Evolutionary conservation across 2,329 filamentous ascomycete species (phyloP).

Genomic region (Dactylellina drechsleri): DNA sequence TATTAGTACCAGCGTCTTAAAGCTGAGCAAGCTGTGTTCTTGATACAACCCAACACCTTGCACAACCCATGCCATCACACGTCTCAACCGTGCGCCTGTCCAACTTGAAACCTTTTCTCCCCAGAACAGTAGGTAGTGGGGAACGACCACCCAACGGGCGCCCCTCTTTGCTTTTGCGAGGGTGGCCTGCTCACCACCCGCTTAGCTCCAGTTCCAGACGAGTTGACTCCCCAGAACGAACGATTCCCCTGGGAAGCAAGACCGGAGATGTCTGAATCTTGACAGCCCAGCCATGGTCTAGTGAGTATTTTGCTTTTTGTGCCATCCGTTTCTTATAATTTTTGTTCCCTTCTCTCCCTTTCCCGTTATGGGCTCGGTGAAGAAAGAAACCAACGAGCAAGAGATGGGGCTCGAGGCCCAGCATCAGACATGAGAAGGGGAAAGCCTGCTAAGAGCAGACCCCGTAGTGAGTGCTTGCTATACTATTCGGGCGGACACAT

Average conservation of each 20-base stretch:
- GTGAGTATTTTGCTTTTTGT: conserved; percentile 41
- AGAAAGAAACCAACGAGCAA: conserved; percentile 16
- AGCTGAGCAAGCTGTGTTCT: too few relatives aligned
- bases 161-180: conserved; percentile 43
- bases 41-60: conserved; percentile 28
- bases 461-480: conserved; percentile 35
- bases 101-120: conserved; percentile 53
- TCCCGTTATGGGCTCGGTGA: conserved; percentile 34
- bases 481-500: conserved; percentile 43
- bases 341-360: conserved; percentile 23
- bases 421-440: conserved; percentile 49
- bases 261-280: conserved; percentile 35
- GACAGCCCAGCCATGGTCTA: conserved; percentile 33
- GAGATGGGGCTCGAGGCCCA: too few relatives aligned
- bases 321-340: conserved; percentile 7
- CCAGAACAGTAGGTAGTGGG: conserved; percentile 53
- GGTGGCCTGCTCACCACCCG: conserved; percentile 17
- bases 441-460: conserved; percentile 16
- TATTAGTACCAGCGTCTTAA: too few relatives aligned
- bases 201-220: conserved; percentile 47
- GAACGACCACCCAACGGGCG: conserved; percentile 35
- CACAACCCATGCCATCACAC: conserved; percentile 51
- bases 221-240: conserved; percentile 51
- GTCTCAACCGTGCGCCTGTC: conserved; percentile 54
- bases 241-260: conserved; percentile 35